Evolutionary conservation across 2,329 filamentous ascomycete genomes (phyloP).

Genomic region (Herpotrichia juniperi): DNA sequence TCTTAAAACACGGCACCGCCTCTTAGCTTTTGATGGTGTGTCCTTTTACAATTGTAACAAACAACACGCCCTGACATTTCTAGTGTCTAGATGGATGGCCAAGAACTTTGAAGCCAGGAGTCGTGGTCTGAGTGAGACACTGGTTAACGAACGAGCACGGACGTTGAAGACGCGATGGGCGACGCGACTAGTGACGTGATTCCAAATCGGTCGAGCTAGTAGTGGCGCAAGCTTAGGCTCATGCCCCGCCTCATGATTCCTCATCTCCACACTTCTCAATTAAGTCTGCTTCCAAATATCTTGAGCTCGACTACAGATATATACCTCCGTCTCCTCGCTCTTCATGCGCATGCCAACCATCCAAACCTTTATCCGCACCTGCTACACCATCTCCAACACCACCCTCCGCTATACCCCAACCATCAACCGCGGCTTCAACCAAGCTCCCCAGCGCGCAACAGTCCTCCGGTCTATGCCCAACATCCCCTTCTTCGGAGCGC

Average conservation of each 20-base stretch:
- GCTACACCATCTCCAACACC: conserved; percentile 54
- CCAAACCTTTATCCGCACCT: conserved; percentile 54
- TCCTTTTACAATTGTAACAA: no score
- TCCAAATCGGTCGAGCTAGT: conserved; percentile 23
- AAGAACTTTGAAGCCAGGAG: neutral
- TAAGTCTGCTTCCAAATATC: conserved; percentile 1
- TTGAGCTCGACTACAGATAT: conserved; percentile 1
- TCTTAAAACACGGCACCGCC: no score
- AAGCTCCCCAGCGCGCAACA: conserved; percentile 31
- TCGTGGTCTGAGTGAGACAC: neutral
- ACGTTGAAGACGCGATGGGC: neutral
- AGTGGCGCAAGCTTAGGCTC: conserved; percentile 23
- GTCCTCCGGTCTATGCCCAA: conserved; percentile 67
- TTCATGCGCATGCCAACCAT: conserved; percentile 58
- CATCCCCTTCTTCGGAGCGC: conserved; percentile 77
- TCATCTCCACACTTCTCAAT: conserved; percentile 13
- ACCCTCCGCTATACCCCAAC: conserved; percentile 44
- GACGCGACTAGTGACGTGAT: conserved; percentile 37
- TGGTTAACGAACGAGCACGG: neutral
- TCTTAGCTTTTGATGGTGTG: no score
- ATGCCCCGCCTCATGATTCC: conserved; percentile 27
- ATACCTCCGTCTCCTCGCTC: conserved; percentile 5
- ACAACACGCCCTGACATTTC: no score
- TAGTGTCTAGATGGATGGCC: no score
- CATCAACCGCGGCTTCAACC: conserved; percentile 40